Conservation (phyloP, 2,329 filamentous ascomycete genomes). For the Neobulgaria alba region DNA sequence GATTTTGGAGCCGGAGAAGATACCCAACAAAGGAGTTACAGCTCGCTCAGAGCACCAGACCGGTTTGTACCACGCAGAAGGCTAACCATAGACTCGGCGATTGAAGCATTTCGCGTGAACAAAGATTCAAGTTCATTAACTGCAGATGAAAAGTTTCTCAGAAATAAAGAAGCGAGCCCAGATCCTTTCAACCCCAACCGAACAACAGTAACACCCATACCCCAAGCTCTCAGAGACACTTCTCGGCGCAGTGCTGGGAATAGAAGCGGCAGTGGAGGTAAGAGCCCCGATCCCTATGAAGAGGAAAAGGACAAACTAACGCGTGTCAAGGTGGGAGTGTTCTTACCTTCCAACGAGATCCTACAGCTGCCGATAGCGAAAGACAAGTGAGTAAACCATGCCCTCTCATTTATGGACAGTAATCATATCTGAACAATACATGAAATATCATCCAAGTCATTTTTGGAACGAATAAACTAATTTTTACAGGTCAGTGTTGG, state of each 20-base stretch:
- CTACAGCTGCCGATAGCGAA: slow-evolving; percentile 18
- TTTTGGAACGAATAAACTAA: slow-evolving; percentile 12
- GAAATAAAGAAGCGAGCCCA: slow-evolving; percentile 33
- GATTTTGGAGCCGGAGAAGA: slow-evolving; percentile 14
- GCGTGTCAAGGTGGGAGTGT: slow-evolving; percentile 21
- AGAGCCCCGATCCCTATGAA: background rate
- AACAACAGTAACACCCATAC: slow-evolving; percentile 20
- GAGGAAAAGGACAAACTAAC: slow-evolving; percentile 5
- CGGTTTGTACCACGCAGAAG: slow-evolving; percentile 50
- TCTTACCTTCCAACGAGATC: slow-evolving; percentile 25
- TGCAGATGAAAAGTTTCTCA: slow-evolving; percentile 36
- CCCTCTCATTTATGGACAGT: no score
- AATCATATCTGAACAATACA: background rate
- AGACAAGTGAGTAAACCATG: slow-evolving; percentile 23
- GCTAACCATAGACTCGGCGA: slow-evolving; percentile 33
- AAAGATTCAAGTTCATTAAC: slow-evolving; percentile 39
- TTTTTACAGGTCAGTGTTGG: slow-evolving; percentile 50
- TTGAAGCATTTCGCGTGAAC: slow-evolving; percentile 41
- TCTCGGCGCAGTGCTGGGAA: slow-evolving; percentile 17
- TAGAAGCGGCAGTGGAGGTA: slow-evolving; percentile 22
- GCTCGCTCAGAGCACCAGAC: slow-evolving; percentile 36
- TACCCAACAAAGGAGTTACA: slow-evolving; percentile 5
- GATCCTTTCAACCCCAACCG: slow-evolving; percentile 45
- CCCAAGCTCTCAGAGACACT: slow-evolving; percentile 9
- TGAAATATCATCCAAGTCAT: no score